Evolutionary conservation across 345 rosid genomes (phyloP).

Genomic region (Raphanus raphanistrum): DNA sequence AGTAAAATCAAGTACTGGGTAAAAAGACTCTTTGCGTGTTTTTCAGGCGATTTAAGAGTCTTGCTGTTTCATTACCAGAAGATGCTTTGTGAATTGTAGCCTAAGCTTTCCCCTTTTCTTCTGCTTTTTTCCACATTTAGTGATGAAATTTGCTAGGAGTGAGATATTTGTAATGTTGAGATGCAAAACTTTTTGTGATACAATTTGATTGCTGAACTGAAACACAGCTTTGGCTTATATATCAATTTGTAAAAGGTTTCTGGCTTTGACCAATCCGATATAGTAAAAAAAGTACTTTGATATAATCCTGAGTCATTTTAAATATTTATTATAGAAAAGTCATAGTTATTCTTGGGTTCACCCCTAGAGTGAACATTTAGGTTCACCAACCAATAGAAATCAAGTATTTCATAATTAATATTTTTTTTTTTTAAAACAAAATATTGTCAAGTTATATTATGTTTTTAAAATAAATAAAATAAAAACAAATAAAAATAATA

Average conservation of each 20-base stretch:
- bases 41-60: slow-evolving; percentile 40
- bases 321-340: no score
- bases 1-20: slow-evolving; percentile 7
- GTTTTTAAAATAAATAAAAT: no score
- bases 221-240: slow-evolving; percentile 23
- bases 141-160: slow-evolving; percentile 28
- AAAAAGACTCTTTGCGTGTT: slow-evolving; percentile 35
- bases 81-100: slow-evolving; percentile 38
- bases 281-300: slow-evolving; percentile 17
- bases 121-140: slow-evolving; percentile 23
- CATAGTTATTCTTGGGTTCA: no score
- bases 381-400: no score
- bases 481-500: no score
- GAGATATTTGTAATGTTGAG: slow-evolving; percentile 22
- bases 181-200: slow-evolving; percentile 26
- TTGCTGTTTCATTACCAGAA: slow-evolving; percentile 22
- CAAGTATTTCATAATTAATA: no score
- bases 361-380: no score
- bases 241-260: background rate
- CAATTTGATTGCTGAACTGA: slow-evolving; percentile 16
- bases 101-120: slow-evolving; percentile 10
- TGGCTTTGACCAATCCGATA: background rate
- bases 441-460: no score
- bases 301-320: slow-evolving; percentile 6
- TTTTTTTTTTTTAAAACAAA: no score